Percentiles rank a stretch among this genome's conserved stretches.
These are phyloP conservation scores for Pseudogymnoascus verrucosus DNA, from an alignment of 2,329 filamentous ascomycete species.

Conservation along the genomic window DNA sequence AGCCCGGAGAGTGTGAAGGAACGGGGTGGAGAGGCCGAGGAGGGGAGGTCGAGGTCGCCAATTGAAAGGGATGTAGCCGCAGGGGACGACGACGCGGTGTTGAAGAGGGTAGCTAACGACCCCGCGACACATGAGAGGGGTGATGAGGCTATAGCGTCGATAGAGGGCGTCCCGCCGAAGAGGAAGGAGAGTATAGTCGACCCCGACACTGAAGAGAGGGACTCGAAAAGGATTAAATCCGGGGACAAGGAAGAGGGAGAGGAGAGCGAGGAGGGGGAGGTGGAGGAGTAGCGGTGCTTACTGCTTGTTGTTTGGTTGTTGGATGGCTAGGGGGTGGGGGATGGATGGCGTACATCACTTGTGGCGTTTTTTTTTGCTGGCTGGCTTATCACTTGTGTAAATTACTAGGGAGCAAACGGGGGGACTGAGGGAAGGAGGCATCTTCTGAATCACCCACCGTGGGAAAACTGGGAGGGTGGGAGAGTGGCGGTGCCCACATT, in stretches of 20 bases:
- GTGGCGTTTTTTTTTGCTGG: neutral
- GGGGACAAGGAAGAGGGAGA: conserved; percentile 10
- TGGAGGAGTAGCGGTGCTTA: conserved; percentile 16
- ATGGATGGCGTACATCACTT: neutral
- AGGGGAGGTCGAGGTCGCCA: neutral
- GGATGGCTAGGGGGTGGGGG: neutral
- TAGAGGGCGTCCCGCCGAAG: neutral
- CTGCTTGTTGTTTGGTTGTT: neutral
- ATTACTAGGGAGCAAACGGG: neutral
- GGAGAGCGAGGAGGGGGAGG: conserved; percentile 21
- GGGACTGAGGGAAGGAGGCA: neutral
- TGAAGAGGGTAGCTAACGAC: conserved; percentile 23
- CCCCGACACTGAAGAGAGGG: neutral
- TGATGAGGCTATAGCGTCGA: conserved; percentile 11
- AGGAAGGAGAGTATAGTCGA: conserved; percentile 15
- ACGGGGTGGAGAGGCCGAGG: conserved; percentile 4
- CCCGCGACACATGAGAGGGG: conserved; percentile 20
- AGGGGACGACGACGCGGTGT: conserved; percentile 14
- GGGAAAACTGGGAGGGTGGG: neutral
- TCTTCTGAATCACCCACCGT: neutral
- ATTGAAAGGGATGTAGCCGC: neutral
- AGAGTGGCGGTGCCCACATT: neutral
- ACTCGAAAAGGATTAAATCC: conserved; percentile 13
- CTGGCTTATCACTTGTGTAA: neutral
- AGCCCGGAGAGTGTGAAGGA: conserved; percentile 12